Percentiles rank a stretch among this genome's conserved stretches.
phyloP scores from a whole-genome alignment of 2,329 filamentous ascomycete genomes.

The Scortechinia acanthostroma region DNA sequence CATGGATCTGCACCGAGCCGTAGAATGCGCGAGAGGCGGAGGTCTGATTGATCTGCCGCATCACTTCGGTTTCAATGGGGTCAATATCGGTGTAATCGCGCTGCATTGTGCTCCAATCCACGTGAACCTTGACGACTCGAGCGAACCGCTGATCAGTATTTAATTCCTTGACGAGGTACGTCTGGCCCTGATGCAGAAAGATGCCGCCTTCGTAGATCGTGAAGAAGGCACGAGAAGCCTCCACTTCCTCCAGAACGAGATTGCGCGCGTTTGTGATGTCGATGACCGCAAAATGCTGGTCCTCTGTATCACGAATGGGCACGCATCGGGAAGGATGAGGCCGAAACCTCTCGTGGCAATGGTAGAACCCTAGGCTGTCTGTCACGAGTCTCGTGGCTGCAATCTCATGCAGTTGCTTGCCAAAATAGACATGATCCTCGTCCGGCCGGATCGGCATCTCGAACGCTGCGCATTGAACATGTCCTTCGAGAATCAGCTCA shows the following conservation, averaged over 20 bases:
- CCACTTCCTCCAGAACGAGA: slow-evolving; percentile 85
- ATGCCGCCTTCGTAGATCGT: slow-evolving; percentile 96
- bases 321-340: slow-evolving; percentile 78
- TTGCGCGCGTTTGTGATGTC: slow-evolving; percentile 80
- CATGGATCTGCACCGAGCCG: slow-evolving; percentile 76
- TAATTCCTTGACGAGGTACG: slow-evolving; percentile 86
- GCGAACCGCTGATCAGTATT: slow-evolving; percentile 74
- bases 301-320: slow-evolving; percentile 78
- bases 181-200: slow-evolving; percentile 90
- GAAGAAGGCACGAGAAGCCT: slow-evolving; percentile 88
- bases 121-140: slow-evolving; percentile 78
- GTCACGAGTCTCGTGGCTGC: slow-evolving; percentile 67
- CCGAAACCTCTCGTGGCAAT: slow-evolving; percentile 81
- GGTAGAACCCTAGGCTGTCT: slow-evolving; percentile 77
- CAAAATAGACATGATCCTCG: slow-evolving; percentile 74
- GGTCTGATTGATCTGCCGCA: slow-evolving; percentile 51
- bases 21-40: slow-evolving; percentile 71
- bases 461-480: slow-evolving; percentile 88
- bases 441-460: slow-evolving; percentile 85
- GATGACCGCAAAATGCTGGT: slow-evolving; percentile 89
- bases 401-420: slow-evolving; percentile 62
- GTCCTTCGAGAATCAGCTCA: slow-evolving; percentile 83
- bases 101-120: slow-evolving; percentile 91
- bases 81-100: slow-evolving; percentile 92
- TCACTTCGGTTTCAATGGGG: slow-evolving; percentile 82